phyloP scores from a whole-genome alignment of 345 rosid species.

The Rhodamnia rubescens region DNA sequence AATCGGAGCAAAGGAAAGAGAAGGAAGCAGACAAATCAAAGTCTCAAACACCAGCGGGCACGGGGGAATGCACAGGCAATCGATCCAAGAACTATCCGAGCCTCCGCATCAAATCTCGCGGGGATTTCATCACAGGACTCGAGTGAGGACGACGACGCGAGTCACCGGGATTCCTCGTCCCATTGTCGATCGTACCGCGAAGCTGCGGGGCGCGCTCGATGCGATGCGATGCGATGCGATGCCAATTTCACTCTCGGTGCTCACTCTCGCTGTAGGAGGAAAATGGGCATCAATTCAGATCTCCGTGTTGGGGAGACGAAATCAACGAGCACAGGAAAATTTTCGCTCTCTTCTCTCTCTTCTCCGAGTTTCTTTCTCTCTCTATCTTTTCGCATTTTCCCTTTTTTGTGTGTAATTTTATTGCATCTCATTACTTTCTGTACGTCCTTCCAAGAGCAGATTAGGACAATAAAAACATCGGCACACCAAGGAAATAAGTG shows the following conservation, averaged over 20 bases:
- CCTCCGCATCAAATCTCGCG: not conserved
- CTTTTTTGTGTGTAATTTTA: not conserved
- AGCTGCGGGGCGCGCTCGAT: not conserved
- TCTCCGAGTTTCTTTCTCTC: not conserved
- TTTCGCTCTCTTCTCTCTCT: not conserved
- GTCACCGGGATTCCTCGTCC: not conserved
- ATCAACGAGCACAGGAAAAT: not conserved
- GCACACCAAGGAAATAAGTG: not conserved
- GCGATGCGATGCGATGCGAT: not conserved
- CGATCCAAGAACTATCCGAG: not conserved
- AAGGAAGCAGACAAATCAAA: too few species aligned
- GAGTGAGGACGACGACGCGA: not conserved
- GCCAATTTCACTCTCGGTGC: not conserved
- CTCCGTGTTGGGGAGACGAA: not conserved
- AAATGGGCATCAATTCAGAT: not conserved
- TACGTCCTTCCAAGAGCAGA: not conserved
- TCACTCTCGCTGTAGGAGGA: not conserved
- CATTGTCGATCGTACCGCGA: not conserved
- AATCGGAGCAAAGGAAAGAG: not conserved
- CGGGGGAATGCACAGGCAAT: not conserved
- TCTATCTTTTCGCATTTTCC: not conserved
- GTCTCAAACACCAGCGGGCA: not conserved
- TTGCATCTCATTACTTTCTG: not conserved
- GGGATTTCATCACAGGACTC: not conserved
- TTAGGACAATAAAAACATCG: not conserved